Evolutionary conservation across 106 monocot species (phyloP), one percentile per base, ranked within the genome.

Genomic region (Hemerocallis citrina): DNA sequence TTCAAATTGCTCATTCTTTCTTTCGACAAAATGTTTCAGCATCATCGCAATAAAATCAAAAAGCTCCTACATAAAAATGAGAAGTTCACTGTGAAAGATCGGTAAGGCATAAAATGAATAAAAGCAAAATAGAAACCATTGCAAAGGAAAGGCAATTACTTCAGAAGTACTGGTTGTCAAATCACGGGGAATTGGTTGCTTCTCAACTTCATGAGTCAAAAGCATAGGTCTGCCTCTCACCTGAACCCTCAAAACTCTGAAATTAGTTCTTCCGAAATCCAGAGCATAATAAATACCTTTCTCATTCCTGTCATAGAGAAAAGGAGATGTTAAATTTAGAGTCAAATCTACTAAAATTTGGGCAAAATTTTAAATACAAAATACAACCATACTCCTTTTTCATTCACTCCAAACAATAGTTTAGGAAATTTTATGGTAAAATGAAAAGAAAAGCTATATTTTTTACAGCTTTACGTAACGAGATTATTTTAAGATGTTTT

Each of bases 261-360:
- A 92, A 51, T 80, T 69, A 29, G 85, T 83, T 31, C 91, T 86
- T 43, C 82, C 91, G 4, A 92, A 54, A 74, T 92, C 79, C 65
- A 92, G 76, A 9, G 77, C 82, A 72, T 83, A 92, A 49, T 68
- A 92, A 34, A 50, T 73, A 47, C 91, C 91, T 56, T 76, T 79
- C 58, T 92, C 89, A 34, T 51, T 79, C 75, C 89, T 89, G 69
- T 60, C 24, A 16, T 10, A 36, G 9, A 6, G 57, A 32, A n/a
- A n/a, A n/a, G n/a, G n/a, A n/a, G n/a, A n/a, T n/a, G n/a, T n/a
- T n/a, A n/a, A n/a, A n/a, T n/a, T n/a, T n/a, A n/a, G n/a, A n/a
- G n/a, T n/a, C n/a, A n/a, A n/a, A n/a, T n/a, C n/a, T n/a, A n/a
- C n/a, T n/a, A n/a, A n/a, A n/a, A n/a, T n/a, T n/a, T n/a, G n/a